Percentiles rank a stretch among this genome's conserved stretches.
phyloP scores from a whole-genome alignment of 257 asterid genomes.

The Gardenia jasminoides region DNA sequence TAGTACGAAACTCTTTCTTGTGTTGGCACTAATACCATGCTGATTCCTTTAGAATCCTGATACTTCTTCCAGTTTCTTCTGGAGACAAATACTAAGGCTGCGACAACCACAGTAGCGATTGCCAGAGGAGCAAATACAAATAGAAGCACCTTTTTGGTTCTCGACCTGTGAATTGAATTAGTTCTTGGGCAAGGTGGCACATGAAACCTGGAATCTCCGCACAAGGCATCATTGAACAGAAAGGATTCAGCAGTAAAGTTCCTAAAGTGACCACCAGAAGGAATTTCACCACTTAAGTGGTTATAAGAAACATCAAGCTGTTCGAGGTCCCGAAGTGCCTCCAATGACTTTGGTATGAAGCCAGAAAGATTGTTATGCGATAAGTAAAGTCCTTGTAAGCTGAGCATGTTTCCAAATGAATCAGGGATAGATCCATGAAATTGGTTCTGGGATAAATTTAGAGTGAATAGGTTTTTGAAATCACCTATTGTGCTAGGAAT shows the following conservation, averaged over 20 bases:
- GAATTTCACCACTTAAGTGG: conserved; percentile 16
- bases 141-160: background rate
- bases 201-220: conserved; percentile 3
- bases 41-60: background rate
- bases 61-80: background rate
- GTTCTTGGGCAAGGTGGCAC: conserved; percentile 3
- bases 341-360: conserved; percentile 2
- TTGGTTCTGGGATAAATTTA: background rate
- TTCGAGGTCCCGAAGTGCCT: background rate
- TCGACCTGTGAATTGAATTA: background rate
- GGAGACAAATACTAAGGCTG: background rate
- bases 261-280: background rate
- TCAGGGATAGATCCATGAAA: background rate
- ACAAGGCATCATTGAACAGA: conserved; percentile 9
- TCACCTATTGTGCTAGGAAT: conserved; percentile 22
- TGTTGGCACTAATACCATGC: background rate
- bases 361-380: background rate
- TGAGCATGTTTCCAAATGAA: background rate
- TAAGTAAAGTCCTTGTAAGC: background rate
- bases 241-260: conserved; percentile 5
- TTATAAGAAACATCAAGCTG: background rate
- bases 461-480: background rate
- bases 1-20: conserved; percentile 9
- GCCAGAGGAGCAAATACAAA: background rate
- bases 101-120: background rate